Base-by-base conservation (phyloP, 805 yeast genomes). In the Dipodascus albidus region DNA sequence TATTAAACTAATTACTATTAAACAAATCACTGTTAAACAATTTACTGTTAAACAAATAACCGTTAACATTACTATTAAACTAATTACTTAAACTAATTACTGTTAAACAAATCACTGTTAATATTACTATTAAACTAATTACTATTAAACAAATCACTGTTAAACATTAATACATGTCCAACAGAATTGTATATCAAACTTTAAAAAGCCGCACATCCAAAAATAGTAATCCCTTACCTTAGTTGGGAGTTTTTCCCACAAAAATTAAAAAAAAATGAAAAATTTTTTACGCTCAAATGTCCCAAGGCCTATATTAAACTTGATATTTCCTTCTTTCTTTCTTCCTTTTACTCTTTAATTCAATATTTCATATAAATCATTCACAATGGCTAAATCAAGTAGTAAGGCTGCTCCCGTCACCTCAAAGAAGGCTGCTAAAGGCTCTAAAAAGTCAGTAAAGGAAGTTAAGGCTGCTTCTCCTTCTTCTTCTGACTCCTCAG, bases 401-500 rank as follows among this genome's bases (percentile, higher is more conserved):
- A 15, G n/a, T 14, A 47, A 47, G n/a, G n/a, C 27, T 22, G 14
- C 49, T 47, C 4, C 31, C 22, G 49, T 15, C 17, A 47, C 24
- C 14, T 21, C 49, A 11, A 21, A 20, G 23, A 47, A 47, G 51
- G 3, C 15, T 11, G 6, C n/a, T 21, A 21, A 21, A 21, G 42
- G 24, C 9, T 21, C 51, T 17, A 49, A 35, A 48, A 49, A 49
- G 49, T 9, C 22, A 35, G 51, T 50, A 14, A 42, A 42, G 49
- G 47, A 6, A 4, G 47, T 17, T 6, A 47, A 51, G 52, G 50
- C 52, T 48, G 48, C 58, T 50, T 41, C 22, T 20, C 48, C 59
- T 50, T 38, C 23, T 9, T 50, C 57, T 47, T 57, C 66, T 41
- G 64, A 62, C 48, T 58, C 65, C 42, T 57, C 66, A 35, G 22